Base-by-base conservation (phyloP, 2,329 filamentous ascomycete species). In the Aspergillus pseudoviridinutans region DNA sequence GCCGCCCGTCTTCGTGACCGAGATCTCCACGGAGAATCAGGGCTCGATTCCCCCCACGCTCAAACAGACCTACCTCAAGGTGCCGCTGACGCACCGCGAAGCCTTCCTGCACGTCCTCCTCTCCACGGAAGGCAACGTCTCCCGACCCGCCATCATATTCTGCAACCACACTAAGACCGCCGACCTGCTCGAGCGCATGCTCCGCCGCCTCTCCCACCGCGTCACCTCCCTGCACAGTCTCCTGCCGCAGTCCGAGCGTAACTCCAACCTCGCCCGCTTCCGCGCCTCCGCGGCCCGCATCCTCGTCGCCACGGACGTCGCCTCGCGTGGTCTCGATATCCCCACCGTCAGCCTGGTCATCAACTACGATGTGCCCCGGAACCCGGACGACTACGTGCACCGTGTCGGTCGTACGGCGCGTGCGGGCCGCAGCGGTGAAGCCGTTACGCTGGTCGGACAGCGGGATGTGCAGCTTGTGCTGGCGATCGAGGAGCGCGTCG, bases 321-420 rank as follows among this genome's bases (percentile, higher is more conserved):
- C 94, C 0, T 90, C 92, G 22, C 85, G 94, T 73, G 94, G 94
- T 81, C 84, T 99, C 3, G 94, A 99, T 77, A 97, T 99, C 60
- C 93, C 93, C 1, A 90, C 92, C 64, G 93, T 97, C 6, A 88
- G 84, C 55, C 77, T 97, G 17, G 94, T 99, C 2, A 79, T 99
- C 70, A 97, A 99, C 76, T 99, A 92, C 75, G 94, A 99, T 71
- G 86, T 99, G 0, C 94, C 94, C 0, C 87, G 93, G n/a, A 91
- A 97, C 70, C 91, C 93, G 3, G 92, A 97, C 72, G 93, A 97
- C 75, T 99, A 99, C 74, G 94, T 99, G 64, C 94, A 99, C 78
- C 87, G 94, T 12, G 93, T 97, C 52, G 94, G 94, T 73, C 88
- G 94, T 76, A 99, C 94, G 12, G 94, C 94, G 3, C 87, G 94